phyloP scores from a whole-genome alignment of 1,139 yeast genomes.

The Yamadazyma siamensis region DNA sequence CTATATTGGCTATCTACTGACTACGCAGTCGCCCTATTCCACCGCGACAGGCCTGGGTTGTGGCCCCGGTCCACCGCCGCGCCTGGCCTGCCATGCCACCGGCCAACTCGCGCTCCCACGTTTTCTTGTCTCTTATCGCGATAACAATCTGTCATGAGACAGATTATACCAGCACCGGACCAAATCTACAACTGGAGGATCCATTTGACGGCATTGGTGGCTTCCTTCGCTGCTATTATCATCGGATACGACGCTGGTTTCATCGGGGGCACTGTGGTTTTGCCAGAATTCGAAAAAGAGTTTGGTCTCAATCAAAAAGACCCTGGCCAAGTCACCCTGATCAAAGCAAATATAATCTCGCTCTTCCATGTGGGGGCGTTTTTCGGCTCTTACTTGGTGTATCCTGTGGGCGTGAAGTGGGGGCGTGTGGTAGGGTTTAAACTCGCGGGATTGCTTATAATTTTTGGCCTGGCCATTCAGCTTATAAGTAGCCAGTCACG shows the following conservation, averaged over 20 bases:
- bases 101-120: no score
- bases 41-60: no score
- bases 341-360: conserved; percentile 29
- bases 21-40: no score
- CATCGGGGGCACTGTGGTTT: conserved; percentile 30
- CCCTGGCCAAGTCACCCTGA: conserved; percentile 10
- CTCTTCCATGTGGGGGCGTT: conserved; percentile 37
- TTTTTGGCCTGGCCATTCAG: conserved; percentile 41
- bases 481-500: conserved; percentile 5
- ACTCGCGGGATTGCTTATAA: conserved; percentile 30
- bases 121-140: conserved; percentile 1
- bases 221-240: conserved; percentile 26
- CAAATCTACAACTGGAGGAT: no score
- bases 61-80: no score
- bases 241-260: conserved; percentile 36
- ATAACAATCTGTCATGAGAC: neutral
- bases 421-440: conserved; percentile 26
- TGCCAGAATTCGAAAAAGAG: conserved; percentile 24
- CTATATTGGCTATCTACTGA: no score
- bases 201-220: conserved; percentile 13
- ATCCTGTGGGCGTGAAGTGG: conserved; percentile 26
- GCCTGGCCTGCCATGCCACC: no score
- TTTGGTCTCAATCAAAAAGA: conserved; percentile 23
- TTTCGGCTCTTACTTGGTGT: conserved; percentile 26
- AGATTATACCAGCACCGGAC: no score